These are phyloP conservation scores for Aspergillus proliferans DNA, from an alignment of 2,329 filamentous ascomycete species.

Conservation along the genomic window DNA sequence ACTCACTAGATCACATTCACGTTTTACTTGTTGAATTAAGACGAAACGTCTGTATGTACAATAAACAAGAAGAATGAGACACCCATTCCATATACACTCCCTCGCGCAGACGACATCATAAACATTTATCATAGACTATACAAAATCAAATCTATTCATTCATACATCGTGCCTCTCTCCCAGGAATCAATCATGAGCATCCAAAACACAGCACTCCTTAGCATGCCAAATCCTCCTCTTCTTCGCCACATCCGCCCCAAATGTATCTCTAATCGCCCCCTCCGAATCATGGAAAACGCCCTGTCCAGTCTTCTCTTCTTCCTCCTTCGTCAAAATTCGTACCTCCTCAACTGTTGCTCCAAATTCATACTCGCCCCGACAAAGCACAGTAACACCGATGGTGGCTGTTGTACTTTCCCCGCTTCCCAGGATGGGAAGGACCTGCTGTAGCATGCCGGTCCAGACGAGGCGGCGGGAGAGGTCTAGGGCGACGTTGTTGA, in stretches of 20 bases:
- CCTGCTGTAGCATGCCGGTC: constrained; percentile 76
- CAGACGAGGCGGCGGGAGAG: constrained; percentile 75
- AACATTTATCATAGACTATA: background rate
- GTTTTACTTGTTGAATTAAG: no score
- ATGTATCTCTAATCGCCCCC: constrained; percentile 30
- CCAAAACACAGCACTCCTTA: constrained; percentile 40
- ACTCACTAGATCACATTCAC: no score
- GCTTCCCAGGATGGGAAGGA: constrained; percentile 57
- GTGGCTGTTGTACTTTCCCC: constrained; percentile 55
- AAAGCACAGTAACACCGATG: constrained; percentile 68
- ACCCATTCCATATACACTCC: no score
- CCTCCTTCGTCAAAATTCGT: constrained; percentile 37
- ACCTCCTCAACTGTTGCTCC: constrained; percentile 77
- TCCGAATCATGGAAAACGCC: constrained; percentile 19
- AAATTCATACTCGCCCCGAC: constrained; percentile 75
- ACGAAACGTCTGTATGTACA: no score
- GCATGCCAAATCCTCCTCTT: constrained; percentile 41
- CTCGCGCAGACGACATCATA: no score
- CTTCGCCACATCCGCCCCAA: constrained; percentile 33
- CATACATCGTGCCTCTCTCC: background rate
- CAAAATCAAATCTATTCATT: background rate
- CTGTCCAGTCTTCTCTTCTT: constrained; percentile 6
- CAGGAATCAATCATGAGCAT: constrained; percentile 28
- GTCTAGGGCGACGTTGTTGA: constrained; percentile 67
- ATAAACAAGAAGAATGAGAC: no score